Evolutionary conservation across 768 basidiomycete genomes (phyloP).

Genomic region (Xerocomellus intermedius): DNA sequence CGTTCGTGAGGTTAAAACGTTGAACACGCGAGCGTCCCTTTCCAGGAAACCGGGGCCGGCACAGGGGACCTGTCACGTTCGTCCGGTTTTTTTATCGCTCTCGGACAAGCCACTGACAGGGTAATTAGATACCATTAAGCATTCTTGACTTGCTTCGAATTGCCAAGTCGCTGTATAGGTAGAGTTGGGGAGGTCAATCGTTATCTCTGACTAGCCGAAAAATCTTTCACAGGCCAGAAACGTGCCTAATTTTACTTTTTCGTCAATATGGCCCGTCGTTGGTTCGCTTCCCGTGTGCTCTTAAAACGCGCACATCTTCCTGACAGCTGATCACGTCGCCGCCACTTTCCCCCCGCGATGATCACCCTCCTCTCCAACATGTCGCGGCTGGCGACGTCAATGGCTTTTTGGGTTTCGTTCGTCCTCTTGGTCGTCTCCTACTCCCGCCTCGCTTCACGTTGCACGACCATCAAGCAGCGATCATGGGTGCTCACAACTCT

Average conservation of each 20-base stretch:
- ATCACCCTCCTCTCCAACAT: slow-evolving; percentile 15
- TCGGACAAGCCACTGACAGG: neutral
- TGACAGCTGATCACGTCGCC: slow-evolving; percentile 22
- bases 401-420: slow-evolving; percentile 22
- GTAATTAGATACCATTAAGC: neutral
- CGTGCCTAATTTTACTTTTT: slow-evolving; percentile 21
- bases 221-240: slow-evolving; percentile 23
- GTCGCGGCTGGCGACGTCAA: slow-evolving; percentile 22
- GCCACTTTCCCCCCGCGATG: slow-evolving; percentile 20
- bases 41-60: neutral
- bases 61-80: slow-evolving; percentile 12
- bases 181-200: slow-evolving; percentile 1
- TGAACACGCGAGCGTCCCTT: slow-evolving; percentile 11
- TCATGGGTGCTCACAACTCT: slow-evolving; percentile 49
- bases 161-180: slow-evolving; percentile 14
- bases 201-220: slow-evolving; percentile 21
- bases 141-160: neutral
- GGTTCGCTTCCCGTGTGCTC: slow-evolving; percentile 17
- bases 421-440: slow-evolving; percentile 26
- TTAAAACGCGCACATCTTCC: slow-evolving; percentile 22
- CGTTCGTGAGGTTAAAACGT: slow-evolving; percentile 6
- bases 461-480: slow-evolving; percentile 39
- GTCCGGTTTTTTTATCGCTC: neutral
- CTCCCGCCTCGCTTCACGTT: slow-evolving; percentile 29
- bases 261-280: slow-evolving; percentile 7